These are phyloP conservation scores for Lippia alba DNA, from an alignment of 305 asterid genomes.

Conservation along the genomic window DNA sequence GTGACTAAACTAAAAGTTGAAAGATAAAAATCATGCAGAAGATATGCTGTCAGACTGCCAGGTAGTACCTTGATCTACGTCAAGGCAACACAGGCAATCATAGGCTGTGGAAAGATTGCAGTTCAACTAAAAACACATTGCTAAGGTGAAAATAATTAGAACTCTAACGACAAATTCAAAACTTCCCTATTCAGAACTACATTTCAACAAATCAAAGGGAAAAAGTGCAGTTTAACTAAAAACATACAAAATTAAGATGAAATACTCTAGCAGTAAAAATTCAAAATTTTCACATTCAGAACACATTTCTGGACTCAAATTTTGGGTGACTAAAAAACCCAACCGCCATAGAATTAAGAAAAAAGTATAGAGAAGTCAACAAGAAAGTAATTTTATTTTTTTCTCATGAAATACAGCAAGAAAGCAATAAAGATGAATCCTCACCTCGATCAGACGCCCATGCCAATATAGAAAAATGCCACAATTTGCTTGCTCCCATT, in stretches of 20 bases:
- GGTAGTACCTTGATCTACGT: too few relatives aligned
- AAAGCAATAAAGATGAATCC: slow-evolving; percentile 28
- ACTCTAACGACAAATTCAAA: too few relatives aligned
- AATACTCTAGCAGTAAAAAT: background rate
- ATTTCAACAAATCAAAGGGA: background rate
- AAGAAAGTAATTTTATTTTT: slow-evolving; percentile 16
- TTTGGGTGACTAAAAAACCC: background rate
- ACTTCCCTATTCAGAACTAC: background rate
- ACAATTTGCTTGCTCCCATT: slow-evolving; percentile 77
- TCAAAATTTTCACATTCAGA: background rate
- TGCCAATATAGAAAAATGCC: slow-evolving; percentile 85
- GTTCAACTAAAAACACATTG: too few relatives aligned
- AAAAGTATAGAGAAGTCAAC: background rate
- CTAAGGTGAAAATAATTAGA: too few relatives aligned
- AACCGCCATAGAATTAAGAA: too few relatives aligned
- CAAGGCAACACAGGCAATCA: too few relatives aligned
- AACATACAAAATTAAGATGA: background rate
- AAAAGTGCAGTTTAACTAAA: slow-evolving; percentile 8
- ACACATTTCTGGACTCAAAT: background rate
- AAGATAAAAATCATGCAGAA: too few relatives aligned
- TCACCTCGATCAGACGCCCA: slow-evolving; percentile 85
- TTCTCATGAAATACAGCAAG: slow-evolving; percentile 4
- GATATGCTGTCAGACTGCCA: too few relatives aligned
- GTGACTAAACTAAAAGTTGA: too few relatives aligned
- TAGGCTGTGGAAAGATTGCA: too few relatives aligned